A percentile compares a stretch with the other conserved stretches of the same genome.
Evolutionary conservation across 495 filamentous ascomycete genomes (phyloP).

Genomic region (Parmelia sp.): DNA sequence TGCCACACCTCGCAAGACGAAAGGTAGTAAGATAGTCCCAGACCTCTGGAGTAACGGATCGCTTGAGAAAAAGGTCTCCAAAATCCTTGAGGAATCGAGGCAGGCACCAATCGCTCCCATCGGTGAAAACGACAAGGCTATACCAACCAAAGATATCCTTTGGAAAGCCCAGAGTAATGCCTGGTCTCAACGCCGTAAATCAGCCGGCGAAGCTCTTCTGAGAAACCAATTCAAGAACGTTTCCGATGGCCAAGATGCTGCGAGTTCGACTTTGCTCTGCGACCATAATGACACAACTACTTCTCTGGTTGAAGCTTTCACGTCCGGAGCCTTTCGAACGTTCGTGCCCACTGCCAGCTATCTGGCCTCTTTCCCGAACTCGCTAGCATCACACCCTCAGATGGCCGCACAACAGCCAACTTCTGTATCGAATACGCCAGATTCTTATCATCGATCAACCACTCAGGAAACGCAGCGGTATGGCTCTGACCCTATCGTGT

Average conservation of each 20-base stretch:
- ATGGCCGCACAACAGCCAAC: constrained; percentile 5
- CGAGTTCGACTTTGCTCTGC: not conserved
- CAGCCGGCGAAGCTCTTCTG: constrained; percentile 24
- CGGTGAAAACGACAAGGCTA: constrained; percentile 2
- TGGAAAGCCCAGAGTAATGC: constrained; percentile 22
- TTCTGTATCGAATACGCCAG: not conserved
- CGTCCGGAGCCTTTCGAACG: not conserved
- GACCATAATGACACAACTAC: not conserved
- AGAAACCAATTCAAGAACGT: not conserved
- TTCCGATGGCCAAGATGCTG: not conserved
- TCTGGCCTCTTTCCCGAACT: constrained; percentile 6
- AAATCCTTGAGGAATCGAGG: constrained; percentile 6
- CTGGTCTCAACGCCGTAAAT: constrained; percentile 25
- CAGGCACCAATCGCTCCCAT: not conserved
- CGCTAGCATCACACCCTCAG: constrained; percentile 3
- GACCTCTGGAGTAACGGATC: constrained; percentile 22
- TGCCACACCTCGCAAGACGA: not conserved
- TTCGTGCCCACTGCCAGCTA: constrained; percentile 2
- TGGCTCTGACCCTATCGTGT: not conserved
- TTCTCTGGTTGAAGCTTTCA: not conserved
- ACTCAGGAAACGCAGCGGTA: not conserved
- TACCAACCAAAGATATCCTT: not conserved
- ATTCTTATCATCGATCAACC: not conserved
- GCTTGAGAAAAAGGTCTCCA: constrained; percentile 18
- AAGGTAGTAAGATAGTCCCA: constrained; percentile 2